A percentile compares a stretch with the other conserved stretches of the same genome.
phyloP scores from a whole-genome alignment of 345 rosid genomes.

The Carallia brachiata region DNA sequence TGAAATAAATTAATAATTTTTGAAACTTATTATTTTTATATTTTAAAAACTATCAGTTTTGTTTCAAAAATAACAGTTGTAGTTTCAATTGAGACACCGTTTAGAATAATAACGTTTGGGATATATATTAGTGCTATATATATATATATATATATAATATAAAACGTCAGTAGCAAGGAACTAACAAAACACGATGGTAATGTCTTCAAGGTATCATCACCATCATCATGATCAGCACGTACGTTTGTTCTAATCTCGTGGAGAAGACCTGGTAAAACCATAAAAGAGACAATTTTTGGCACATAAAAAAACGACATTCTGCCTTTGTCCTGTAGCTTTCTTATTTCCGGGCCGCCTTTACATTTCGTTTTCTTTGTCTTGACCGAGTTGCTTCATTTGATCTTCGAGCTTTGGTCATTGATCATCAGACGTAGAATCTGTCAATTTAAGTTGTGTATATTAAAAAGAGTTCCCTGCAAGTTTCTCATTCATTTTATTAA shows the following conservation, averaged over 20 bases:
- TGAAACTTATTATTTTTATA: too few species aligned
- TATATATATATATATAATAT: background rate
- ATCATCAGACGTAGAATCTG: slow-evolving; percentile 18
- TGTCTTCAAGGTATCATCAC: background rate
- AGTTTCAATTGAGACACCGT: too few species aligned
- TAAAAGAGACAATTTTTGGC: too few species aligned
- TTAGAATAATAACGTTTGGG: too few species aligned
- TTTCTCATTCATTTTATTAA: slow-evolving; percentile 1
- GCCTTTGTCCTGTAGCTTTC: too few species aligned
- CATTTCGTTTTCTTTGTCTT: background rate
- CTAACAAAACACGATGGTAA: background rate
- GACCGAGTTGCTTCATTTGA: background rate
- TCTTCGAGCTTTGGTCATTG: background rate
- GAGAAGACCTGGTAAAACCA: too few species aligned
- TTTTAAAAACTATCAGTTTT: too few species aligned
- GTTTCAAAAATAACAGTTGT: too few species aligned
- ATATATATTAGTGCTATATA: too few species aligned
- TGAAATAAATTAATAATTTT: too few species aligned
- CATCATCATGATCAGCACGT: background rate
- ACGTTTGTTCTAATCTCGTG: background rate
- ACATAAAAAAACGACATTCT: too few species aligned
- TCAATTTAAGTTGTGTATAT: slow-evolving; percentile 4
- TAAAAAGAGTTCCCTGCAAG: slow-evolving; percentile 2
- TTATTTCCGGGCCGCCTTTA: background rate
- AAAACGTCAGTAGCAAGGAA: background rate